phyloP scores from a whole-genome alignment of 225 moss, liverwort and hornwort species.

The Antitrichia curtipendula region DNA sequence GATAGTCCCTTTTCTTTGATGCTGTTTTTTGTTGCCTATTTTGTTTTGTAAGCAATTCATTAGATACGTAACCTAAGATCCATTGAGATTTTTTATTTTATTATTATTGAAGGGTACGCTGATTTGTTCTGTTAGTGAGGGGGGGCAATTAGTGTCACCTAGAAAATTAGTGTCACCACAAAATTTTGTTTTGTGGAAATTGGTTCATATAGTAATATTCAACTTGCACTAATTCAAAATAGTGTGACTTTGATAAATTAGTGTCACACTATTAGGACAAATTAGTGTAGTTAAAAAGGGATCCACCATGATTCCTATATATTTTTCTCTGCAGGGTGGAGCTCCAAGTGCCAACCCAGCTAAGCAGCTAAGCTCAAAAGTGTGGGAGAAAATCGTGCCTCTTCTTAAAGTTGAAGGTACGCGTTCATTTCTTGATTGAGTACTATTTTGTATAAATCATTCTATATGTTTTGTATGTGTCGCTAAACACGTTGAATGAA shows the following conservation, averaged over 20 bases:
- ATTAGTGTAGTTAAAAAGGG: background rate
- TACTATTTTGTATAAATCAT: background rate
- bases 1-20: background rate
- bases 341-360: conserved; percentile 47
- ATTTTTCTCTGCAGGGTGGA: conserved; percentile 28
- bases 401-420: conserved; percentile 79
- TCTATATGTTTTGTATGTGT: background rate
- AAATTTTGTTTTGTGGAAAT: too few species aligned
- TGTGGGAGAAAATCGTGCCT: conserved; percentile 85
- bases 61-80: background rate
- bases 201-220: background rate
- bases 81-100: background rate
- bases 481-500: background rate
- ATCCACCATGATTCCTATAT: background rate
- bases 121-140: background rate
- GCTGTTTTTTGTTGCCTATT: background rate
- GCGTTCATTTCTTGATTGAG: background rate
- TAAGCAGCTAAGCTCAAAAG: conserved; percentile 85
- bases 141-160: too few species aligned
- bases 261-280: background rate
- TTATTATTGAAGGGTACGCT: background rate
- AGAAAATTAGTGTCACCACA: background rate
- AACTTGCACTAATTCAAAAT: background rate
- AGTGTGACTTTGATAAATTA: background rate
- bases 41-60: background rate